A percentile compares a stretch with the other conserved stretches of the same genome.
phyloP scores from a whole-genome alignment of 2,329 filamentous ascomycete species.

The Ophiostoma quercus region DNA sequence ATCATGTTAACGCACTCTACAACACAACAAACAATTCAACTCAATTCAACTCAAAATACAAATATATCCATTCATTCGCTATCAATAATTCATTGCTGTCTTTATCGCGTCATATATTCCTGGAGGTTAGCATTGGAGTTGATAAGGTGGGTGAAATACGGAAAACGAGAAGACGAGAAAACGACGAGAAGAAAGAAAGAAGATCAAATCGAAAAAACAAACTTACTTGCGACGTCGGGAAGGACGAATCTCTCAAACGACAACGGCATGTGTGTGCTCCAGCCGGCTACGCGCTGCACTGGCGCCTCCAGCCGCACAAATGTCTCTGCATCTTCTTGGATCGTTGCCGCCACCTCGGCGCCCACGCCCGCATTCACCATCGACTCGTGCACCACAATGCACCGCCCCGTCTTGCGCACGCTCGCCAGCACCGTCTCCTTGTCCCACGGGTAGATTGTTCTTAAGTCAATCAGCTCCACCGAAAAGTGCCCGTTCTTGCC shows the following conservation, averaged over 20 bases:
- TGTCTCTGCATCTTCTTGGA: slow-evolving; percentile 70
- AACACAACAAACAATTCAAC: neutral
- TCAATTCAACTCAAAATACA: no score
- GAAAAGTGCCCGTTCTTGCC: slow-evolving; percentile 60
- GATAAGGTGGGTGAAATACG: neutral
- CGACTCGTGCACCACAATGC: slow-evolving; percentile 84
- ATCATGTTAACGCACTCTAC: neutral
- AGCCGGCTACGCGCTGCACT: slow-evolving; percentile 79
- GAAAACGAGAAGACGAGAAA: neutral
- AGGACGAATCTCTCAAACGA: slow-evolving; percentile 75
- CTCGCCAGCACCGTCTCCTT: slow-evolving; percentile 72
- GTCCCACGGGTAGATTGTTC: slow-evolving; percentile 91
- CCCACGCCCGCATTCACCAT: slow-evolving; percentile 88
- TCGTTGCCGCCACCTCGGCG: slow-evolving; percentile 80
- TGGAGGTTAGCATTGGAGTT: slow-evolving; percentile 32
- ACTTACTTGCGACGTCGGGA: slow-evolving; percentile 82
- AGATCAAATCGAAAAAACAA: no score
- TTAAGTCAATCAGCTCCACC: slow-evolving; percentile 79
- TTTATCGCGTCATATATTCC: slow-evolving; percentile 69
- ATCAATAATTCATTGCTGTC: slow-evolving; percentile 51
- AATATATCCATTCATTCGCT: neutral
- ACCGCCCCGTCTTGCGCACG: slow-evolving; percentile 79
- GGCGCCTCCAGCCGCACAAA: slow-evolving; percentile 82
- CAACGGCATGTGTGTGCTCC: slow-evolving; percentile 77
- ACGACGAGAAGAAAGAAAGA: neutral